These are phyloP conservation scores for Clarireedia homoeocarpa DNA, from an alignment of 2,329 filamentous ascomycete species.

Conservation along the genomic window DNA sequence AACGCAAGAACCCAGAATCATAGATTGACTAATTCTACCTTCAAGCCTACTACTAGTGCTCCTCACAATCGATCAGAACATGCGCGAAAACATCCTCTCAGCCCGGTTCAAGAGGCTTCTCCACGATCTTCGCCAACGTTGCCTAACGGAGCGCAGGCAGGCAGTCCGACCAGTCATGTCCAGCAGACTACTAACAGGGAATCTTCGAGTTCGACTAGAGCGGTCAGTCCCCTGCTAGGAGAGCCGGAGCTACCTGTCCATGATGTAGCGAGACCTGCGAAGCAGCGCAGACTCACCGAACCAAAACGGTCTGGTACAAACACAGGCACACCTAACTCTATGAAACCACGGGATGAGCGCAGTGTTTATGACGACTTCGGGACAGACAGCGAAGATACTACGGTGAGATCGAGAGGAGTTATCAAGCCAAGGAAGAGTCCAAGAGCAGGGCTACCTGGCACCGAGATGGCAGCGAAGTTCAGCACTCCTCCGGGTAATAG, in stretches of 20 bases:
- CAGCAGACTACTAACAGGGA: constrained; percentile 20
- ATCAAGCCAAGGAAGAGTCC: constrained; percentile 17
- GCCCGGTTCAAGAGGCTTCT: constrained; percentile 11
- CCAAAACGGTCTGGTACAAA: background rate
- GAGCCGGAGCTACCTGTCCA: constrained; percentile 12
- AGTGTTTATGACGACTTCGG: constrained; percentile 23
- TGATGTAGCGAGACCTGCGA: constrained; percentile 4
- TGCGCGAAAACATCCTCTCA: constrained; percentile 5
- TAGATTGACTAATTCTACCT: constrained; percentile 15
- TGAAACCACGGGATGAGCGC: constrained; percentile 6
- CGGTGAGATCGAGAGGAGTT: constrained; percentile 13
- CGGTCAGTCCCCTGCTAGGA: constrained; percentile 21
- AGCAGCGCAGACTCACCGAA: constrained; percentile 11
- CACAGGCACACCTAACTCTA: background rate
- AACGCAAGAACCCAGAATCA: constrained; percentile 5
- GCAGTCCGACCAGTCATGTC: constrained; percentile 23
- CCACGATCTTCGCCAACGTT: background rate
- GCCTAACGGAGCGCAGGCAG: constrained; percentile 11
- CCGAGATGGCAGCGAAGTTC: constrained; percentile 15
- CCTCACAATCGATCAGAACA: constrained; percentile 4
- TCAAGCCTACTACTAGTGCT: constrained; percentile 13
- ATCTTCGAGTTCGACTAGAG: constrained; percentile 22
- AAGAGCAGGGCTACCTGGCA: constrained; percentile 10
- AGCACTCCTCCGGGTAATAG: constrained; percentile 19
- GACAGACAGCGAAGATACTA: constrained; percentile 16